Conservation (phyloP, 139 green algal species). For the Chlorella sp. region DNA sequence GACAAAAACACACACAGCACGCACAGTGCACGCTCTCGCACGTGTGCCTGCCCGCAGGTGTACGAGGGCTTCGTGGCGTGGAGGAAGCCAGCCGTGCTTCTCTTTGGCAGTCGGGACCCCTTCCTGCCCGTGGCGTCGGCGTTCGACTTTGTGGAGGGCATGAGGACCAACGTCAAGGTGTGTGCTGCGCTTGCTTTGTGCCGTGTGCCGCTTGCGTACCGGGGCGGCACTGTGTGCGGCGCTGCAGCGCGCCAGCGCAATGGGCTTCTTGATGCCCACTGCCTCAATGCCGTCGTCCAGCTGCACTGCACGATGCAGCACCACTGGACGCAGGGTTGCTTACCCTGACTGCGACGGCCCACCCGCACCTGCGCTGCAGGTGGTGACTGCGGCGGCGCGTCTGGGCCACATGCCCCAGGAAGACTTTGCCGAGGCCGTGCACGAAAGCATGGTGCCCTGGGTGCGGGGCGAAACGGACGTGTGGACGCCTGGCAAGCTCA, state of each 20-base stretch:
- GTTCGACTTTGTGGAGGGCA: slow-evolving; percentile 33
- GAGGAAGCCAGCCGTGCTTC: slow-evolving; percentile 49
- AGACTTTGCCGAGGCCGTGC: slow-evolving; percentile 30
- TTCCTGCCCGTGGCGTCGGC: slow-evolving; percentile 27
- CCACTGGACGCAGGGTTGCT: slow-evolving; percentile 1
- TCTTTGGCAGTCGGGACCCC: slow-evolving; percentile 59
- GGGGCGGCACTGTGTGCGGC: too few species aligned
- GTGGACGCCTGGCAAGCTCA: background rate
- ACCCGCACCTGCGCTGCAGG: slow-evolving; percentile 2
- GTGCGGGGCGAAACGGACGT: slow-evolving; percentile 18
- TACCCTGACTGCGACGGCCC: too few species aligned
- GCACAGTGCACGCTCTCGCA: too few species aligned
- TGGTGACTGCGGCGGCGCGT: background rate
- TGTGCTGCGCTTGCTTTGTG: too few species aligned
- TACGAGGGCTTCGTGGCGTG: slow-evolving; percentile 56
- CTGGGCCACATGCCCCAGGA: slow-evolving; percentile 42
- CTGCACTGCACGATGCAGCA: background rate
- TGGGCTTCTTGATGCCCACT: slow-evolving; percentile 36
- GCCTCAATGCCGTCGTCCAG: slow-evolving; percentile 42
- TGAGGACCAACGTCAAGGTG: slow-evolving; percentile 45
- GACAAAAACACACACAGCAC: too few species aligned
- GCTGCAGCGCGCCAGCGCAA: slow-evolving; percentile 43
- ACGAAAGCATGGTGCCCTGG: slow-evolving; percentile 22
- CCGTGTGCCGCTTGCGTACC: too few species aligned
- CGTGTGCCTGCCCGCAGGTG: slow-evolving; percentile 30